phyloP scores from a whole-genome alignment of 148 eudicot species.

The Dianthus caryophyllus region DNA sequence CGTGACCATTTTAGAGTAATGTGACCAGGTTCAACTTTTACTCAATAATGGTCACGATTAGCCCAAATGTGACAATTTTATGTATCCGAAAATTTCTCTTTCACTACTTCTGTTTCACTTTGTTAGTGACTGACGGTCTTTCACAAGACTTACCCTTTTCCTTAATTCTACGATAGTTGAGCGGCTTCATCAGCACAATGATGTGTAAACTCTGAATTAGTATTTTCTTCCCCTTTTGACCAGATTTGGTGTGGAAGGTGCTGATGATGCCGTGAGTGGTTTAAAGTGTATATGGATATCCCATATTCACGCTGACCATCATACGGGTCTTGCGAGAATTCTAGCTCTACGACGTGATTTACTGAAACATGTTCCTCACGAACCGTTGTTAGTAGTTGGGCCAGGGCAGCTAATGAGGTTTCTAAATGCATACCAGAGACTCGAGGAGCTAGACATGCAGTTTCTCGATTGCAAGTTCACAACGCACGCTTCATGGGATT shows the following conservation, averaged over 20 bases:
- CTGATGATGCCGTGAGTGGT: conserved; percentile 66
- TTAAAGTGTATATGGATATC: conserved; percentile 89
- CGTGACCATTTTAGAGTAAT: too few species aligned
- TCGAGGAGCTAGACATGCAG: conserved; percentile 80
- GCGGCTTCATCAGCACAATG: background rate
- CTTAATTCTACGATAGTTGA: background rate
- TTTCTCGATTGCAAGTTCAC: conserved; percentile 88
- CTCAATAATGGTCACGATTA: too few species aligned
- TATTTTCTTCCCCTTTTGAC: background rate
- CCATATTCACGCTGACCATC: conserved; percentile 98
- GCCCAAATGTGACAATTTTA: too few species aligned
- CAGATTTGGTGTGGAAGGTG: conserved; percentile 89
- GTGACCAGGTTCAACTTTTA: too few species aligned
- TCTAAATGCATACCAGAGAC: conserved; percentile 81
- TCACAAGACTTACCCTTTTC: too few species aligned
- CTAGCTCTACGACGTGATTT: conserved; percentile 80
- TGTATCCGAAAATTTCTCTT: too few species aligned
- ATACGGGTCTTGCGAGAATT: conserved; percentile 88
- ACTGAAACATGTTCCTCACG: conserved; percentile 59
- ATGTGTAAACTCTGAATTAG: conserved; percentile 6
- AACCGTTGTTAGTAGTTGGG: conserved; percentile 73
- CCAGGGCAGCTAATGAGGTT: conserved; percentile 73
- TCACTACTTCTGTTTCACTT: too few species aligned
- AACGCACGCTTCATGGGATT: conserved; percentile 53
- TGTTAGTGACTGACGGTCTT: too few species aligned